phyloP scores from a whole-genome alignment of 192 early-diverging fungal species.

The Coemansia sp. region DNA sequence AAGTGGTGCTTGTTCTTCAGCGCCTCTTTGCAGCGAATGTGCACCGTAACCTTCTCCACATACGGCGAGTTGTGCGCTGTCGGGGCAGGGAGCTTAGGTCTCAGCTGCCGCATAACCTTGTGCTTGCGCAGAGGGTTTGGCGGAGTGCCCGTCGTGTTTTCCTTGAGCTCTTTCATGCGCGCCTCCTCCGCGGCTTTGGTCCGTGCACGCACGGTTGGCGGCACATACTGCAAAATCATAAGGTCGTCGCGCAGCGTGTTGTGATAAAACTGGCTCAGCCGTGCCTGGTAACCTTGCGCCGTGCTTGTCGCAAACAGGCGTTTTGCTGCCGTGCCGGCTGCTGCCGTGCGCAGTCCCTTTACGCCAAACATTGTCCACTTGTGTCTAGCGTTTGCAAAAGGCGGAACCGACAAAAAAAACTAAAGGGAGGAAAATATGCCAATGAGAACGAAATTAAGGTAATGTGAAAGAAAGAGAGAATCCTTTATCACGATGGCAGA shows the following conservation, averaged over 20 bases:
- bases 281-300: slow-evolving; percentile 43
- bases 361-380: slow-evolving; percentile 28
- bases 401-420: background rate
- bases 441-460: background rate
- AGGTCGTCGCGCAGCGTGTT: slow-evolving; percentile 76
- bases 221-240: slow-evolving; percentile 73
- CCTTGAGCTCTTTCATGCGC: slow-evolving; percentile 27
- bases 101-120: slow-evolving; percentile 47
- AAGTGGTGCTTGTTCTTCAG: slow-evolving; percentile 88
- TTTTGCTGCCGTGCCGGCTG: background rate
- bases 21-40: slow-evolving; percentile 86
- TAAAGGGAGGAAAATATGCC: background rate
- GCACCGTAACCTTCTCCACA: slow-evolving; percentile 74
- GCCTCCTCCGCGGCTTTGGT: slow-evolving; percentile 37
- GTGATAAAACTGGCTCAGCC: slow-evolving; percentile 76
- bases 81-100: slow-evolving; percentile 63
- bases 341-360: slow-evolving; percentile 23
- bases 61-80: slow-evolving; percentile 67
- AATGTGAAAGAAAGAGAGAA: background rate
- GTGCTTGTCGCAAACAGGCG: slow-evolving; percentile 33
- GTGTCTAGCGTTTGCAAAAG: background rate
- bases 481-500: background rate
- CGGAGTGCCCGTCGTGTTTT: slow-evolving; percentile 30
- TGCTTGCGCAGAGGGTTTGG: slow-evolving; percentile 56
- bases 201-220: slow-evolving; percentile 53